phyloP scores from a whole-genome alignment of 768 basidiomycete species.

The Lactarius psammicola region DNA sequence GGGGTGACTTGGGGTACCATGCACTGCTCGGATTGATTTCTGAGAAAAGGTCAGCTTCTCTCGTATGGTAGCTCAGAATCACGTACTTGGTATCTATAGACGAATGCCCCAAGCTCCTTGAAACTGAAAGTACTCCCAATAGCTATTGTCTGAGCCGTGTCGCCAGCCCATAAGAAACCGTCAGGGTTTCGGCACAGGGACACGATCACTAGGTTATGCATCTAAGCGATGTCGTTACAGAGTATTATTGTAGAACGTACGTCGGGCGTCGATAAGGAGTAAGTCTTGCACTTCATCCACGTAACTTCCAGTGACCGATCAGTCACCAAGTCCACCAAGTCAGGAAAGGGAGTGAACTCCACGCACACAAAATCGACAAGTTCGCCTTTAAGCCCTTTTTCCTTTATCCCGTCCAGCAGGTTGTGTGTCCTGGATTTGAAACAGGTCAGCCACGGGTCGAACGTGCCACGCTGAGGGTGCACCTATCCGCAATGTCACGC shows the following conservation, averaged over 20 bases:
- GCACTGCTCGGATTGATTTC: slow-evolving; percentile 12
- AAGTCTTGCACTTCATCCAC: slow-evolving; percentile 76
- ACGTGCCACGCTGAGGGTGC: not conserved
- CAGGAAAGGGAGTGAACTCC: no score
- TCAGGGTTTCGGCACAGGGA: slow-evolving; percentile 58
- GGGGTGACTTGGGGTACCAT: slow-evolving; percentile 32
- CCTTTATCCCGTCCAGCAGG: slow-evolving; percentile 42
- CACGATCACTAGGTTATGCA: slow-evolving; percentile 49
- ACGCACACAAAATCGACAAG: slow-evolving; percentile 58
- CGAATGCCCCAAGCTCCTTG: slow-evolving; percentile 65
- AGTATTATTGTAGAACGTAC: slow-evolving; percentile 38
- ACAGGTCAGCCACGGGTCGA: not conserved
- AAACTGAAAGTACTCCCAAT: slow-evolving; percentile 72
- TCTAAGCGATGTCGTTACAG: not conserved
- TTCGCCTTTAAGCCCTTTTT: slow-evolving; percentile 37
- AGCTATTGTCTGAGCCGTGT: slow-evolving; percentile 77
- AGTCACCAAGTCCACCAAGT: not conserved
- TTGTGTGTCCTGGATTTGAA: slow-evolving; percentile 46
- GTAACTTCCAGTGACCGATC: slow-evolving; percentile 43
- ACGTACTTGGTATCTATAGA: slow-evolving; percentile 59
- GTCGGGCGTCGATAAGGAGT: slow-evolving; percentile 58
- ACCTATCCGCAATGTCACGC: slow-evolving; percentile 63
- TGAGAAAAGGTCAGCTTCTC: not conserved
- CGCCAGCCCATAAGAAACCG: slow-evolving; percentile 79
- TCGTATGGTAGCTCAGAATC: not conserved